Evolutionary conservation across 2,329 filamentous ascomycete genomes (phyloP).

Genomic region (Colletotrichum theobromicola): DNA sequence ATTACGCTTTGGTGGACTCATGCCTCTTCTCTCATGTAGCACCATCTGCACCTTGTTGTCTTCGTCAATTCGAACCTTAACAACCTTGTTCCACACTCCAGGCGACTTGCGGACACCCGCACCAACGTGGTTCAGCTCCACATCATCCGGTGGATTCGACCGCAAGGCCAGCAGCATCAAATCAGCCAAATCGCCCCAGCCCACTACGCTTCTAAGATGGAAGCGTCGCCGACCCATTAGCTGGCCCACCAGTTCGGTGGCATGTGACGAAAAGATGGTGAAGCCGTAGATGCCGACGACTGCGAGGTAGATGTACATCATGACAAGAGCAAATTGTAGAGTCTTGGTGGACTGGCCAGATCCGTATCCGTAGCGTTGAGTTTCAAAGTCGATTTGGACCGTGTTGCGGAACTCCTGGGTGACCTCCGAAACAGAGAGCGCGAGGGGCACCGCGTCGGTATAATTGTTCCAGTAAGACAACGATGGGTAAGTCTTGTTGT

Average conservation of each 20-base stretch:
- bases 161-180: background rate
- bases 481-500: background rate
- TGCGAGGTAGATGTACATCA: slow-evolving; percentile 5
- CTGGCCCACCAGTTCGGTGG: background rate
- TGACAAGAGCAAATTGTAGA: background rate
- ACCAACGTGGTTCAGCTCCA: background rate
- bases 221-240: background rate
- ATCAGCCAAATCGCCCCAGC: background rate
- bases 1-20: background rate
- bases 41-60: background rate
- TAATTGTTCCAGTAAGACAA: background rate
- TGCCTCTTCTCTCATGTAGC: background rate
- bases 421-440: background rate
- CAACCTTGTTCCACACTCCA: background rate
- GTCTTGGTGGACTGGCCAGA: background rate
- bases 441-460: background rate
- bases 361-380: background rate
- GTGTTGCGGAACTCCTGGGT: background rate
- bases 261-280: background rate
- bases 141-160: background rate
- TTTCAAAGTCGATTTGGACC: background rate
- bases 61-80: background rate
- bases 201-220: background rate
- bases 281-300: background rate
- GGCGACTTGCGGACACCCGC: background rate